These are phyloP conservation scores for Ophiocordyceps camponoti-saundersi DNA, from an alignment of 2,329 filamentous ascomycete species.

Conservation along the genomic window DNA sequence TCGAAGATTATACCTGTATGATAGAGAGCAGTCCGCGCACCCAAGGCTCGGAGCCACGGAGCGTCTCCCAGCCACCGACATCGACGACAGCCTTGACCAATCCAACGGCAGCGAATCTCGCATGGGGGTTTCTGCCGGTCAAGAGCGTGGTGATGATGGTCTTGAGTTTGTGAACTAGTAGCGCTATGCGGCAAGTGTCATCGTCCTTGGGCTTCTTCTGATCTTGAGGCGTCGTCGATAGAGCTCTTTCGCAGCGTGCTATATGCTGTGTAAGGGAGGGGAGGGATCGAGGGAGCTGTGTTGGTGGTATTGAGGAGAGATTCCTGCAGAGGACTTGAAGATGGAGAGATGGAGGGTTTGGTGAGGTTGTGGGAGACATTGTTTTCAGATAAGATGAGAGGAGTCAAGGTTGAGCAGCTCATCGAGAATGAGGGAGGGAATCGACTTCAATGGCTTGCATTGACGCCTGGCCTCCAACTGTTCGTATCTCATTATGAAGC, in stretches of 20 bases:
- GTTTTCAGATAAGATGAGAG: background rate
- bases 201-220: slow-evolving; percentile 44
- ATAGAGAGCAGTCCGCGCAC: slow-evolving; percentile 59
- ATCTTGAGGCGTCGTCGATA: slow-evolving; percentile 41
- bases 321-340: slow-evolving; percentile 50
- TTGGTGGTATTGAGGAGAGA: slow-evolving; percentile 53
- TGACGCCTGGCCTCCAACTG: too few species aligned
- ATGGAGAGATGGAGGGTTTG: slow-evolving; percentile 23
- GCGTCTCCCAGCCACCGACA: slow-evolving; percentile 66
- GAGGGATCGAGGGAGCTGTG: slow-evolving; percentile 57
- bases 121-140: slow-evolving; percentile 57
- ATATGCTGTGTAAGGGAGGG: slow-evolving; percentile 49
- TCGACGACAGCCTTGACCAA: slow-evolving; percentile 71
- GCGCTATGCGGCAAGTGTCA: slow-evolving; percentile 38
- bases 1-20: slow-evolving; percentile 39
- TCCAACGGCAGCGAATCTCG: slow-evolving; percentile 60
- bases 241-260: slow-evolving; percentile 36
- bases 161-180: slow-evolving; percentile 69
- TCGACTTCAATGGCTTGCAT: too few species aligned
- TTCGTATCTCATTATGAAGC: background rate
- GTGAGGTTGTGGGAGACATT: background rate
- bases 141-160: slow-evolving; percentile 63
- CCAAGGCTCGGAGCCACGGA: slow-evolving; percentile 60
- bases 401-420: too few species aligned
- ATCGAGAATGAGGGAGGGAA: too few species aligned